Conservation (phyloP, 192 early-diverging fungal genomes). For the Coemansia biformis region DNA sequence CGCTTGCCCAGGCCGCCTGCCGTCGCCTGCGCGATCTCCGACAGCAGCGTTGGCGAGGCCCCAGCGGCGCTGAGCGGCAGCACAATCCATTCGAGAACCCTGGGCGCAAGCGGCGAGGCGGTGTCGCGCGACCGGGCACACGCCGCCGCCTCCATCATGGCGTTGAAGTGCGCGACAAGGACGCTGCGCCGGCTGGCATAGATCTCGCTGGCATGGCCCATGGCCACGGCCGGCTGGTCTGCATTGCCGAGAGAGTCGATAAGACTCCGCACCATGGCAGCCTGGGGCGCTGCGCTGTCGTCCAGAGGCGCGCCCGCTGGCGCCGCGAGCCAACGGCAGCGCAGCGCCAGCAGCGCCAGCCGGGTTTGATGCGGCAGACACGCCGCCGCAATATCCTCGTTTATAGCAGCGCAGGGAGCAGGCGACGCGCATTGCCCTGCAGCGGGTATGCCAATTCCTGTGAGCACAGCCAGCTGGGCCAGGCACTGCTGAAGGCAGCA, state of each 20-base stretch:
- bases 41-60: slow-evolving; percentile 20
- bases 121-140: neutral
- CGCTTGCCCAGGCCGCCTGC: slow-evolving; percentile 9
- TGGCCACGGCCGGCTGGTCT: neutral
- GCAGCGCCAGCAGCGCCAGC: slow-evolving; percentile 23
- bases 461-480: slow-evolving; percentile 5
- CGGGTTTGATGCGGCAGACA: slow-evolving; percentile 13
- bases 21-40: slow-evolving; percentile 18
- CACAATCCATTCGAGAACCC: slow-evolving; percentile 15
- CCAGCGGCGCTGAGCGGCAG: slow-evolving; percentile 37
- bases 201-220: too few relatives aligned
- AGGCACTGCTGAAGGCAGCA: slow-evolving; percentile 17
- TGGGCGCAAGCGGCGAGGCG: slow-evolving; percentile 3
- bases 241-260: slow-evolving; percentile 7
- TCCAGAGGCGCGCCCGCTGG: too few relatives aligned
- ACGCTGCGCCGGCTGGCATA: slow-evolving; percentile 12
- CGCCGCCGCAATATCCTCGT: neutral
- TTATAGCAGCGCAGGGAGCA: neutral
- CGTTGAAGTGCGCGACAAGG: slow-evolving; percentile 26
- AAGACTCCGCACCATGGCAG: slow-evolving; percentile 6
- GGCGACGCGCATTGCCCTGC: neutral
- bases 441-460: neutral
- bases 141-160: slow-evolving; percentile 3
- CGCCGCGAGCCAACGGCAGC: neutral
- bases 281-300: too few relatives aligned